Evolutionary conservation across 2,329 filamentous ascomycete genomes (phyloP).

Genomic region (Microcyclospora pomicola): DNA sequence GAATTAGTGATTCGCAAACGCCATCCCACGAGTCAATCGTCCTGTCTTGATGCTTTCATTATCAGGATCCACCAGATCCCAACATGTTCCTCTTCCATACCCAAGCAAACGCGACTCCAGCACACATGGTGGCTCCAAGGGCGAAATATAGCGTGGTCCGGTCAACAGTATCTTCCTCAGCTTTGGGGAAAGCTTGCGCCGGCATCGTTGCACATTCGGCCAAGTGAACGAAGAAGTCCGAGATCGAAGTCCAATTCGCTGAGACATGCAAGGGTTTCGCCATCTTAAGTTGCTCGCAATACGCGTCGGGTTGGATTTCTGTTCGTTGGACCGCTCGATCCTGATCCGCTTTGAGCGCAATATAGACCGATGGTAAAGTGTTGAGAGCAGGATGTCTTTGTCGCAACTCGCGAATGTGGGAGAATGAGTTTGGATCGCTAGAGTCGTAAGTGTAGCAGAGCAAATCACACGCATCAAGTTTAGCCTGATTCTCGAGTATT

Average conservation of each 20-base stretch:
- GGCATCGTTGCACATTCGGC: constrained; percentile 88
- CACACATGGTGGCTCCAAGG: constrained; percentile 54
- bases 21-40: not conserved
- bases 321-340: constrained; percentile 95
- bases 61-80: not conserved
- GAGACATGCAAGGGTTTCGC: constrained; percentile 85
- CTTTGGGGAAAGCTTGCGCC: constrained; percentile 75
- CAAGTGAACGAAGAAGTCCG: constrained; percentile 80
- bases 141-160: constrained; percentile 77
- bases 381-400: constrained; percentile 70
- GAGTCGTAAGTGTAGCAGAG: constrained; percentile 96
- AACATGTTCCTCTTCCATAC: constrained; percentile 41
- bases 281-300: constrained; percentile 76
- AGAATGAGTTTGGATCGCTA: constrained; percentile 88
- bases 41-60: not conserved
- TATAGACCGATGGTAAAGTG: constrained; percentile 81
- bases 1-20: not conserved
- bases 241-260: constrained; percentile 85
- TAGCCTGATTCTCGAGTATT: constrained; percentile 79
- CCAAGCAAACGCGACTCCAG: constrained; percentile 43
- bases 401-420: constrained; percentile 72
- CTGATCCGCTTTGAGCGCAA: constrained; percentile 84
- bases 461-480: constrained; percentile 84
- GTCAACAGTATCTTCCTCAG: constrained; percentile 70
- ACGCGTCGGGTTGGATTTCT: constrained; percentile 82